phyloP scores from a whole-genome alignment of 164 flowering plant species.

The Akebia trifoliata region DNA sequence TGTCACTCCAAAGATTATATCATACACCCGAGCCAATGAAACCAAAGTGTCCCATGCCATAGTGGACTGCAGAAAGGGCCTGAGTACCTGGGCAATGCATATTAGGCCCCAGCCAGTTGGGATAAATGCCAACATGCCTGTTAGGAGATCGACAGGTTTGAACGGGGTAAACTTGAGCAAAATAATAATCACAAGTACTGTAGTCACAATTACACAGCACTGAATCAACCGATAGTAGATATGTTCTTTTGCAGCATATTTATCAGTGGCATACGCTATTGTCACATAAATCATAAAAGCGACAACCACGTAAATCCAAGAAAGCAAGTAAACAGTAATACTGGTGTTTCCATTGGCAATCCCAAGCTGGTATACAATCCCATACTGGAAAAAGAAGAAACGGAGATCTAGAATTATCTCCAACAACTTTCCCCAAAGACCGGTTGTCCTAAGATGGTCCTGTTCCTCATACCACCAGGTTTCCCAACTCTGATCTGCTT shows the following conservation, averaged over 20 bases:
- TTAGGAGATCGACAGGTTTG: slow-evolving; percentile 48
- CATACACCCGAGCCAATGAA: slow-evolving; percentile 80
- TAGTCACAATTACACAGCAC: slow-evolving; percentile 40
- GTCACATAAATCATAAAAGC: slow-evolving; percentile 48
- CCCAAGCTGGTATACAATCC: slow-evolving; percentile 68
- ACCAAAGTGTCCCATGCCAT: slow-evolving; percentile 81
- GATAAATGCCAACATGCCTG: slow-evolving; percentile 69
- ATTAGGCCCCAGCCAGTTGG: slow-evolving; percentile 96
- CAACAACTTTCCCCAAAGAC: slow-evolving; percentile 85
- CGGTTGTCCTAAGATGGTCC: slow-evolving; percentile 75
- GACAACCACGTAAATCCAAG: slow-evolving; percentile 68
- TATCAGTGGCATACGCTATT: slow-evolving; percentile 63
- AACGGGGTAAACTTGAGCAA: slow-evolving; percentile 54
- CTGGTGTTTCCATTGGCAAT: slow-evolving; percentile 48
- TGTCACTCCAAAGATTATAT: slow-evolving; percentile 62
- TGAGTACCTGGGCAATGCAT: slow-evolving; percentile 70
- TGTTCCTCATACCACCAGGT: slow-evolving; percentile 99
- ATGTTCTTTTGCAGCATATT: slow-evolving; percentile 69
- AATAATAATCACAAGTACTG: slow-evolving; percentile 48
- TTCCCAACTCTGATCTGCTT: slow-evolving; percentile 91
- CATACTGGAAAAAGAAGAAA: slow-evolving; percentile 93
- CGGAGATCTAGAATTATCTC: slow-evolving; percentile 89
- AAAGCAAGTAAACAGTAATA: slow-evolving; percentile 74
- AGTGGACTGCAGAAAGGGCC: slow-evolving; percentile 69
- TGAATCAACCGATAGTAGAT: slow-evolving; percentile 74